Conservation (phyloP, 352 stramenopile genomes). For the Achlya hypogyna region DNA sequence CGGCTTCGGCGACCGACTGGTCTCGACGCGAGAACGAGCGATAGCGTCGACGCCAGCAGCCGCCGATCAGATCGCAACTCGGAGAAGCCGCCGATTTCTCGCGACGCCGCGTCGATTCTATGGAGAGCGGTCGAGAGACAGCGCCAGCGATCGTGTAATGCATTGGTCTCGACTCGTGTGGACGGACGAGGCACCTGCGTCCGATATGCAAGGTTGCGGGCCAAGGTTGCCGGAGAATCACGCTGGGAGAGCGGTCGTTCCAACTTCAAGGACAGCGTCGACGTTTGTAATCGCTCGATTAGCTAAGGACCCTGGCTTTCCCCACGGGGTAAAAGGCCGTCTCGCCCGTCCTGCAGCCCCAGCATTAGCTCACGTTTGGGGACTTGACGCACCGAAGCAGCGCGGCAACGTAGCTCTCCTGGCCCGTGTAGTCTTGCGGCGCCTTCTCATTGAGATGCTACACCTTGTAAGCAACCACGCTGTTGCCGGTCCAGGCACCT, state of each 20-base stretch:
- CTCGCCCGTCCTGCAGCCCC: not conserved
- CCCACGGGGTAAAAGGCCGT: not conserved
- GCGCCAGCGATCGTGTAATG: too few species aligned
- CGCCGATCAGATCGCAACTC: too few species aligned
- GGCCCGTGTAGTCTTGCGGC: slow-evolving; percentile 4
- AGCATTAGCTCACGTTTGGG: not conserved
- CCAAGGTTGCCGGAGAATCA: too few species aligned
- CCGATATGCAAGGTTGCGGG: too few species aligned
- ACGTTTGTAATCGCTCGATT: not conserved
- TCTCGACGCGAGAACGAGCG: too few species aligned
- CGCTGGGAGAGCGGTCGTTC: not conserved
- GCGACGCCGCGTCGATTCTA: too few species aligned
- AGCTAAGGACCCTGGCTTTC: not conserved
- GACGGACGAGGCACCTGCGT: too few species aligned
- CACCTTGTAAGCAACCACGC: not conserved
- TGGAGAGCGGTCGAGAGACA: too few species aligned
- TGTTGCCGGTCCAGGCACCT: not conserved
- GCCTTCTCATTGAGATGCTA: not conserved
- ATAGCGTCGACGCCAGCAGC: too few species aligned
- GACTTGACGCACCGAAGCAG: not conserved
- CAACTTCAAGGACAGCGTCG: not conserved
- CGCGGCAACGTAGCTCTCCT: slow-evolving; percentile 10
- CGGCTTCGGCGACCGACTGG: too few species aligned
- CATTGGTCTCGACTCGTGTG: too few species aligned
- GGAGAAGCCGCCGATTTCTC: too few species aligned